These are phyloP conservation scores for Paramecium sexaurelia DNA, from an alignment of 73 alveolate species.

Conservation along the genomic window DNA sequence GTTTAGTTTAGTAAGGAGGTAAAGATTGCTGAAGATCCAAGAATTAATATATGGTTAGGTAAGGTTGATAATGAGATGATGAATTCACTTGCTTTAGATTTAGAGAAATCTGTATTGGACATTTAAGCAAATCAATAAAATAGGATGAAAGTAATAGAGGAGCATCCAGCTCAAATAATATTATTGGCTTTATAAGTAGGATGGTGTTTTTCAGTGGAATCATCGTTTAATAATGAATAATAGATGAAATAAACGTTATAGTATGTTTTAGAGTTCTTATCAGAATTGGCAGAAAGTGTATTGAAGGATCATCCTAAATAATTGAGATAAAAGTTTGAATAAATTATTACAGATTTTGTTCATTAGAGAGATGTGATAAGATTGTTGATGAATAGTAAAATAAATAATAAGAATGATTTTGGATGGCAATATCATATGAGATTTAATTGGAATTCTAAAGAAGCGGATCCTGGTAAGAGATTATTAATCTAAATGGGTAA, in stretches of 20 bases:
- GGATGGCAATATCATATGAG: conserved; percentile 99
- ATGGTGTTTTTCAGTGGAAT: conserved; percentile 96
- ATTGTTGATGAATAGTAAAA: conserved; percentile 80
- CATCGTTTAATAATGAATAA: conserved; percentile 75
- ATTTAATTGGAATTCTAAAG: conserved; percentile 97
- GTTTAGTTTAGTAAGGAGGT: conserved; percentile 89
- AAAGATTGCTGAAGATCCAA: conserved; percentile 97
- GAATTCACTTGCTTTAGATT: conserved; percentile 88
- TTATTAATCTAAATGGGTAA: conserved; percentile 97
- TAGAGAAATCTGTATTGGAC: conserved; percentile 88
- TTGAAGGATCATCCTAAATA: conserved; percentile 94
- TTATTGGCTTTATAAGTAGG: conserved; percentile 92
- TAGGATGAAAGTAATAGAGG: conserved; percentile 90
- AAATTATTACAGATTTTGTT: conserved; percentile 97
- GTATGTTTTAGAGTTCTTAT: conserved; percentile 83
- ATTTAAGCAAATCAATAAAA: conserved; percentile 83
- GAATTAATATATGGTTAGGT: conserved; percentile 98
- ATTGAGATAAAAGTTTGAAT: conserved; percentile 98
- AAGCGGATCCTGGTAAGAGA: conserved; percentile 89
- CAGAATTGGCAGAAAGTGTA: conserved; percentile 94
- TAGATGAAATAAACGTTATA: conserved; percentile 89
- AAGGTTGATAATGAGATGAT: conserved; percentile 97
- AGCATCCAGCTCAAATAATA: conserved; percentile 97
- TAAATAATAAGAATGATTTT: conserved; percentile 85
- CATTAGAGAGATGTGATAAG: conserved; percentile 99